phyloP scores from a whole-genome alignment of 345 rosid genomes.

The Jatropha curcas region DNA sequence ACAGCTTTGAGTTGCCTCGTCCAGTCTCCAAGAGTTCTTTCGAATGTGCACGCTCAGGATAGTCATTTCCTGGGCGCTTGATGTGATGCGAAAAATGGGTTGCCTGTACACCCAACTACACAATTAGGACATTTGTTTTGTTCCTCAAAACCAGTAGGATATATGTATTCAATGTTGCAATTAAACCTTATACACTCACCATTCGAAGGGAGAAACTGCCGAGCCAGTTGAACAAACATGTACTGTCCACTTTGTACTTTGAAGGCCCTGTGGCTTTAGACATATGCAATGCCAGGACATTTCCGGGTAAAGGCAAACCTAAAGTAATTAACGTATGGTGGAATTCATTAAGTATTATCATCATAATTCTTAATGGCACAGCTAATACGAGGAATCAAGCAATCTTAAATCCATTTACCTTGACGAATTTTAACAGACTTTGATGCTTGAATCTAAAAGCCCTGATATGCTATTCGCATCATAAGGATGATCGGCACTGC shows the following conservation, averaged over 20 bases:
- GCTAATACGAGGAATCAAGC: no score
- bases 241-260: slow-evolving; percentile 91
- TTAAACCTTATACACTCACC: no score
- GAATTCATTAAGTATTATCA: no score
- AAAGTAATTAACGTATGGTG: background rate
- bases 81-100: slow-evolving; percentile 95
- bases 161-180: no score
- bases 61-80: slow-evolving; percentile 90
- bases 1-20: slow-evolving; percentile 71
- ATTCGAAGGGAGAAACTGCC: slow-evolving; percentile 83
- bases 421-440: slow-evolving; percentile 74
- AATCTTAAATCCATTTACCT: no score
- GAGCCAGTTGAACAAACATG: slow-evolving; percentile 87
- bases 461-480: slow-evolving; percentile 65
- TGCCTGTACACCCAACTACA: slow-evolving; percentile 42
- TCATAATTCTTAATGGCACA: no score
- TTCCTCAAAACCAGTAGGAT: no score
- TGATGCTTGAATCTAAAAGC: slow-evolving; percentile 82
- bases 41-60: slow-evolving; percentile 85
- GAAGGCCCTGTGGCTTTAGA: slow-evolving; percentile 85
- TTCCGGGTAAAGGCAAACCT: slow-evolving; percentile 88
- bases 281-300: slow-evolving; percentile 77
- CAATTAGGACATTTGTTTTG: no score
- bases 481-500: slow-evolving; percentile 64
- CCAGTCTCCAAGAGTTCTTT: slow-evolving; percentile 88